Evolutionary conservation across 495 filamentous ascomycete genomes (phyloP).

Genomic region (Aspergillus ostianus): DNA sequence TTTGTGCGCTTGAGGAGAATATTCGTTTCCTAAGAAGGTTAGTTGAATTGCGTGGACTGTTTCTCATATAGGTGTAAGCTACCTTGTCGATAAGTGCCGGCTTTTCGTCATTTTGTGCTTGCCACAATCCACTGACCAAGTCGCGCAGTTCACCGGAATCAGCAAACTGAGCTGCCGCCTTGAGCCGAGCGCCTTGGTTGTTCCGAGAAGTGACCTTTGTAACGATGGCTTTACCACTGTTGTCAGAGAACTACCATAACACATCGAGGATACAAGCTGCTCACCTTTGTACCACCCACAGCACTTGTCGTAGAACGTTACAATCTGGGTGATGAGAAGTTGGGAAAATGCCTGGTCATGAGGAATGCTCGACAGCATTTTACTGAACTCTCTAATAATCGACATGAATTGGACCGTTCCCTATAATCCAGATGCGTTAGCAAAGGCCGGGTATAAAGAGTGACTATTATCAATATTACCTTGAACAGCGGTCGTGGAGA

Average conservation of each 20-base stretch:
- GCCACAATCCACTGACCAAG: conserved; percentile 62
- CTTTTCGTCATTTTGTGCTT: conserved; percentile 30
- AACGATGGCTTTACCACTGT: conserved; percentile 35
- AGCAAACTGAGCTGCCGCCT: conserved; percentile 71
- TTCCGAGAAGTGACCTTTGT: conserved; percentile 40
- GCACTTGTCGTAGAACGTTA: conserved; percentile 88
- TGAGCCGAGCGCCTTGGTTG: conserved; percentile 49
- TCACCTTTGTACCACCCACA: conserved; percentile 81
- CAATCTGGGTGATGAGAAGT: conserved; percentile 84
- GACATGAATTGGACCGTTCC: conserved; percentile 87
- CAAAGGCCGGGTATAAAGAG: not conserved
- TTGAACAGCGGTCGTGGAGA: conserved; percentile 87
- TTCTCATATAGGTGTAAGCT: conserved; percentile 3
- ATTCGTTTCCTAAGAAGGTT: conserved; percentile 55
- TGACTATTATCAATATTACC: conserved; percentile 24
- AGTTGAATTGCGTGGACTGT: conserved; percentile 2
- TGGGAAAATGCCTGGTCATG: conserved; percentile 95
- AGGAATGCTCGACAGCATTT: conserved; percentile 91
- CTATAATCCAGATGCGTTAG: conserved; percentile 22
- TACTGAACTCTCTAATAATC: conserved; percentile 84
- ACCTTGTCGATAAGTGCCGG: conserved; percentile 43
- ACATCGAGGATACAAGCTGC: conserved; percentile 2
- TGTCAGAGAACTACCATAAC: conserved; percentile 3
- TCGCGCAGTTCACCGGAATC: conserved; percentile 67
- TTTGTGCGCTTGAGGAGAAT: conserved; percentile 64